Conservation (phyloP, 805 yeast genomes). For the Torulaspora quercuum region DNA sequence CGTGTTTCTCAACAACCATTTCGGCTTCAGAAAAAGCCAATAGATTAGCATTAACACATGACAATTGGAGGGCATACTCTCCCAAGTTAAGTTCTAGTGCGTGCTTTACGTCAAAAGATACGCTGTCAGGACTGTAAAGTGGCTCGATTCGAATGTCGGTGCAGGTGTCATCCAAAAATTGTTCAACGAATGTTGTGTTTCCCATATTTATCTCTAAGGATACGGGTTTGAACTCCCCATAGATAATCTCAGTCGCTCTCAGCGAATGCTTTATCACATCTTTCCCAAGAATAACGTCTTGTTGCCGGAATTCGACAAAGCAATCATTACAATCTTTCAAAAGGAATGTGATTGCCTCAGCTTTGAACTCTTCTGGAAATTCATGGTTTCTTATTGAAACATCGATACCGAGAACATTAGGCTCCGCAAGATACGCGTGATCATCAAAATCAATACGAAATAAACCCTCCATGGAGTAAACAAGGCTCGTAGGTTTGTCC, state of each 20-base stretch:
- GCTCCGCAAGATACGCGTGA: slow-evolving; percentile 8
- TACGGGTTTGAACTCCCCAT: slow-evolving; percentile 25
- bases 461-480: slow-evolving; percentile 28
- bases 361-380: slow-evolving; percentile 20
- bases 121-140: slow-evolving; percentile 19
- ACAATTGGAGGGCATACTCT: slow-evolving; percentile 20
- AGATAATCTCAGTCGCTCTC: slow-evolving; percentile 22
- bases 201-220: slow-evolving; percentile 28
- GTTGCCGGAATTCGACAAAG: slow-evolving; percentile 14
- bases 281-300: slow-evolving; percentile 10
- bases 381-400: slow-evolving; percentile 18
- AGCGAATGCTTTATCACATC: slow-evolving; percentile 14
- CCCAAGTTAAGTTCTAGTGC: slow-evolving; percentile 21
- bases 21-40: slow-evolving; percentile 9
- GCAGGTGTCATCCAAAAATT: slow-evolving; percentile 15
- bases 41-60: slow-evolving; percentile 12
- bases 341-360: slow-evolving; percentile 20
- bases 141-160: slow-evolving; percentile 18
- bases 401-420: slow-evolving; percentile 25
- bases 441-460: slow-evolving; percentile 17
- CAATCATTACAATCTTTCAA: slow-evolving; percentile 21
- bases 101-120: slow-evolving; percentile 20
- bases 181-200: slow-evolving; percentile 28
- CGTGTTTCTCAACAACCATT: slow-evolving; percentile 9
- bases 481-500: slow-evolving; percentile 17